Percentiles rank a stretch among this genome's conserved stretches.
Evolutionary conservation across 2,329 filamentous ascomycete genomes (phyloP).

Genomic region (Aureobasidium lini): DNA sequence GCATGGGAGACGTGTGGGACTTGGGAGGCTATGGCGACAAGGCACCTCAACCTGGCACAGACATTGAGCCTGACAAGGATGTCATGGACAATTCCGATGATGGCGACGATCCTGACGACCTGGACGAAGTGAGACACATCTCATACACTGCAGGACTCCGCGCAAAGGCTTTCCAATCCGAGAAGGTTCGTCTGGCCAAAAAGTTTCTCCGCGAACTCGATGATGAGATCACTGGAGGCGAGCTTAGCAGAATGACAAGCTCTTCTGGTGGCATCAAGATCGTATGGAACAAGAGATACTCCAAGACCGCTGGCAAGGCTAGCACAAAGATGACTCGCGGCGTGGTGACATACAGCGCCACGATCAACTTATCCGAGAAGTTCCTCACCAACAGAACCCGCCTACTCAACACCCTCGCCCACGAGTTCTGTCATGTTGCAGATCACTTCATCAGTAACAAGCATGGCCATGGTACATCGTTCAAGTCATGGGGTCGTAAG

Average conservation of each 20-base stretch:
- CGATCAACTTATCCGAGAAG: slow-evolving; percentile 85
- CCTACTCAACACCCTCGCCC: slow-evolving; percentile 82
- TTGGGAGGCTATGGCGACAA: too few relatives aligned
- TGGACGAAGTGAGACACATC: too few relatives aligned
- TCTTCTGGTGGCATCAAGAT: slow-evolving; percentile 64
- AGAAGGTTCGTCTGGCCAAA: slow-evolving; percentile 56
- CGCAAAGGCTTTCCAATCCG: slow-evolving; percentile 1
- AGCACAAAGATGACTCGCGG: slow-evolving; percentile 45
- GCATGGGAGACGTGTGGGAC: too few relatives aligned
- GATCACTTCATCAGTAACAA: slow-evolving; percentile 80
- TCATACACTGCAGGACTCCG: too few relatives aligned
- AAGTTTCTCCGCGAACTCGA: slow-evolving; percentile 63
- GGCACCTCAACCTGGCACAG: too few relatives aligned
- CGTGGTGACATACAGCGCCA: slow-evolving; percentile 47
- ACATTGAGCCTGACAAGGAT: too few relatives aligned
- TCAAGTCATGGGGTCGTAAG: slow-evolving; percentile 66
- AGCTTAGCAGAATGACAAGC: slow-evolving; percentile 50
- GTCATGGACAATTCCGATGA: too few relatives aligned
- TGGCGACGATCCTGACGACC: too few relatives aligned
- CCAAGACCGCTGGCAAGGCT: slow-evolving; percentile 63
- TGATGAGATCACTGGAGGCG: slow-evolving; percentile 51
- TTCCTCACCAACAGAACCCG: slow-evolving; percentile 71
- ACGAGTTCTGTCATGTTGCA: slow-evolving; percentile 91
- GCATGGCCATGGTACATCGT: slow-evolving; percentile 70
- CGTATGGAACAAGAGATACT: slow-evolving; percentile 69